These are phyloP conservation scores for Exophiala sp. DNA, from an alignment of 2,329 filamentous ascomycete genomes.

Conservation along the genomic window DNA sequence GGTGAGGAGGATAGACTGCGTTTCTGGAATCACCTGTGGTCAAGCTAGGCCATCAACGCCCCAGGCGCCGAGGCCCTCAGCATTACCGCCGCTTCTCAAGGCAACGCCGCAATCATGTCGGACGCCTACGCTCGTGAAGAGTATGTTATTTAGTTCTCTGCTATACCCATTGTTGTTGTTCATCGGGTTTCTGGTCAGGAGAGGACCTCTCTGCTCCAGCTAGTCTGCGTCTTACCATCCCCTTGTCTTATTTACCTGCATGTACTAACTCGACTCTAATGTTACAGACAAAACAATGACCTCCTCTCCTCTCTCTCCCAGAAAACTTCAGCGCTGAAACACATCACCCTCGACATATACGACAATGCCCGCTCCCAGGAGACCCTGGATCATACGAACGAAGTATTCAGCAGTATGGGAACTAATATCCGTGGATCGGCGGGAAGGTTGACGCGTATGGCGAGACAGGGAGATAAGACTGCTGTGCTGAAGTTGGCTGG, in stretches of 20 bases:
- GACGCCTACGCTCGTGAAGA: constrained; percentile 56
- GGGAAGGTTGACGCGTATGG: constrained; percentile 78
- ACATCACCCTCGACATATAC: constrained; percentile 96
- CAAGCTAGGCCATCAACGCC: no score
- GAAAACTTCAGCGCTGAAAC: constrained; percentile 87
- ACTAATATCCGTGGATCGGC: constrained; percentile 79
- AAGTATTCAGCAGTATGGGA: constrained; percentile 85
- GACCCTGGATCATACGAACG: constrained; percentile 81
- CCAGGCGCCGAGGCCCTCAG: no score
- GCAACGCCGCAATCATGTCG: constrained; percentile 42
- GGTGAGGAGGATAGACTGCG: no score
- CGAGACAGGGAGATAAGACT: constrained; percentile 79
- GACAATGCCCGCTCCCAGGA: constrained; percentile 86
- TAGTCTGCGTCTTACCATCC: no score
- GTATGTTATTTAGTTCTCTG: constrained; percentile 37
- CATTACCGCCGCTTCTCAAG: neutral
- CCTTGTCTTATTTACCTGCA: neutral
- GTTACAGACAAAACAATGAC: constrained; percentile 75
- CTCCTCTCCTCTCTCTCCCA: constrained; percentile 83
- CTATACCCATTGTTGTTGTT: no score
- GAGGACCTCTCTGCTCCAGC: no score
- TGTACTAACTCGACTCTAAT: no score
- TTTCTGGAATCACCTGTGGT: no score
- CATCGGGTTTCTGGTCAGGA: no score
- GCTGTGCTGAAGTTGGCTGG: constrained; percentile 84